A percentile compares a stretch with the other conserved stretches of the same genome.
Evolutionary conservation across 2,329 filamentous ascomycete species (phyloP).

Genomic region (Fusarium acutatum): DNA sequence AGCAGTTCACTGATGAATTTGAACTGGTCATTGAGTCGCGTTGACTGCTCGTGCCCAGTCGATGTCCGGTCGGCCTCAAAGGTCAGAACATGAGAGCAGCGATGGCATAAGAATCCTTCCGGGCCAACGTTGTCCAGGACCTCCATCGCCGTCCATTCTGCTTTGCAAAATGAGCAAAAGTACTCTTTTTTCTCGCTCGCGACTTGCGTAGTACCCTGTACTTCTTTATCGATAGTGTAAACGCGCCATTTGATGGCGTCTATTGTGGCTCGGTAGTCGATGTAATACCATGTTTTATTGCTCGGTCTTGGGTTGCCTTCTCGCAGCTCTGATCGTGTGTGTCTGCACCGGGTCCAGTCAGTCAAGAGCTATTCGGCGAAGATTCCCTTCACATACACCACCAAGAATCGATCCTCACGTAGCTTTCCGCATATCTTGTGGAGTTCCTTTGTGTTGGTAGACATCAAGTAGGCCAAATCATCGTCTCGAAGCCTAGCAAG

Average conservation of each 20-base stretch:
- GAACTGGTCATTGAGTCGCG: conserved; percentile 80
- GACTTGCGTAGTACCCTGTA: conserved; percentile 83
- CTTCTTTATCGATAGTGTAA: conserved; percentile 85
- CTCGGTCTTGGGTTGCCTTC: conserved; percentile 84
- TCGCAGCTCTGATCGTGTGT: conserved; percentile 72
- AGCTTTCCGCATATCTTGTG: conserved; percentile 89
- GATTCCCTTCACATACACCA: conserved; percentile 66
- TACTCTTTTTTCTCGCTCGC: conserved; percentile 92
- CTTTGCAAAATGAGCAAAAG: conserved; percentile 80
- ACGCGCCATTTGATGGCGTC: conserved; percentile 97
- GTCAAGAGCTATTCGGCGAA: conserved; percentile 6
- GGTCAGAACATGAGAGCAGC: conserved; percentile 72
- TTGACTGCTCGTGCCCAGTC: conserved; percentile 77
- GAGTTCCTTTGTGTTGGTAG: conserved; percentile 90
- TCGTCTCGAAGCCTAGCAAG: conserved; percentile 79
- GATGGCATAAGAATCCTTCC: conserved; percentile 82
- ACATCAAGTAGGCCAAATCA: conserved; percentile 86
- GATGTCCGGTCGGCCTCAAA: conserved; percentile 73
- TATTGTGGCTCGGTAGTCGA: conserved; percentile 92
- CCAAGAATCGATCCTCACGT: conserved; percentile 84
- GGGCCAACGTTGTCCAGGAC: conserved; percentile 79
- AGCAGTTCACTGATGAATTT: conserved; percentile 80
- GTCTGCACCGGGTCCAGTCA: conserved; percentile 66
- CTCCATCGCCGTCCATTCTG: conserved; percentile 90
- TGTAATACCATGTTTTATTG: conserved; percentile 94